Evolutionary conservation across 306 rosid genomes (phyloP).

Genomic region (Parietaria judaica): DNA sequence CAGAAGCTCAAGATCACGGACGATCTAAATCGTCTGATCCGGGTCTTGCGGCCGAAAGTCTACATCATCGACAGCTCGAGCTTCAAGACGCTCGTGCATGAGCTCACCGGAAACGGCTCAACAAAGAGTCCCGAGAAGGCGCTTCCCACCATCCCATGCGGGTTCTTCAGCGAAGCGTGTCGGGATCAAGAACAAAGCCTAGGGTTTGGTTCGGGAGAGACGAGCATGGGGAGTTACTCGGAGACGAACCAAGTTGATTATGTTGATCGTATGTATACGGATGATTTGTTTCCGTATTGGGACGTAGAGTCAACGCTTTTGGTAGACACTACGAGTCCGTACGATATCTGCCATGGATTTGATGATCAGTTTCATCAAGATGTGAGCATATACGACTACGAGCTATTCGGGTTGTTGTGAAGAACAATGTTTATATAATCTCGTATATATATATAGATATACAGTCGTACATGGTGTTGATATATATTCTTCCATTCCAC

Average conservation of each 20-base stretch:
- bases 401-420: constrained; percentile 22
- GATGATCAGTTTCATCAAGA: constrained; percentile 18
- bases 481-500: neutral
- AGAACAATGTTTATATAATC: neutral
- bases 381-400: constrained; percentile 31
- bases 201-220: constrained; percentile 13
- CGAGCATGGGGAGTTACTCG: neutral
- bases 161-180: neutral
- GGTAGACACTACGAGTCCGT: constrained; percentile 10
- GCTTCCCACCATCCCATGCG: constrained; percentile 13
- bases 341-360: constrained; percentile 8
- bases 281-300: constrained; percentile 15
- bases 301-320: constrained; percentile 26
- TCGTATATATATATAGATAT: neutral
- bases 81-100: constrained; percentile 39
- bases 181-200: constrained; percentile 9
- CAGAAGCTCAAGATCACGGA: neutral
- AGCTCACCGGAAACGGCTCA: constrained; percentile 30
- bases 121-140: constrained; percentile 9
- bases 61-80: constrained; percentile 33
- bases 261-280: no score
- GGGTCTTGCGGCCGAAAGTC: constrained; percentile 33
- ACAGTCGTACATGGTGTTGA: neutral
- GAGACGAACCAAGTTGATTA: neutral
- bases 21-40: constrained; percentile 25